Base-by-base conservation (phyloP, 192 early-diverging fungal species). In the Coemansia sp. region DNA sequence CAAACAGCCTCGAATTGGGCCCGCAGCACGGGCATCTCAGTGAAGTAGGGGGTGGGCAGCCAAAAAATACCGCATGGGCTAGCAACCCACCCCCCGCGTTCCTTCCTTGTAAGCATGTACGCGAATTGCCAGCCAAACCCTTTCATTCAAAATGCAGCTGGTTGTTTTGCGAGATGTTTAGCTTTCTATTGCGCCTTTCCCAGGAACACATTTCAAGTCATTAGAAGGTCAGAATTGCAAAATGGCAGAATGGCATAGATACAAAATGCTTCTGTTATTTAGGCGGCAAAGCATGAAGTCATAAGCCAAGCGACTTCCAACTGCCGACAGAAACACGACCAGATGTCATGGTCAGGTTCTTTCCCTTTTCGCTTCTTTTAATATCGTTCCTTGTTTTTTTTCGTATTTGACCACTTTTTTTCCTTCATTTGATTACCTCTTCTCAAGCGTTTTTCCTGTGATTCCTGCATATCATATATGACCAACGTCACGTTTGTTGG, bases 381-480 rank as follows among this genome's bases (percentile, higher is more conserved):
- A 48, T 15, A 48, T 48, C 12, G 11, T 48, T 48, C n/a, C 47
- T 48, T 48, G 11, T n/a, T 40, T 16, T 11, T 40, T 15, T 38
- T 58, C 5, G 2, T 53, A 7, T 53, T 7, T 15, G 44, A 45
- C 21, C 19, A 32, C 32, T 4, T 2, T 1, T 1, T 32, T 32
- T 19, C 19, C 23, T 11, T 1, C 50, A 23, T 23, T 21, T 6
- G 18, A 53, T 53, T 2, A 6, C 50, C 9, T 19, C 18, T 12
- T 53, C 50, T 53, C 19, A 26, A 53, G 63, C 23, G 10, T 32
- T 19, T 56, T 4, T 32, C 32, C 32, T 70, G 61, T 38, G 56
- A 60, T 71, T 40, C 70, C 49, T 72, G 71, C 65, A 67, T 57
- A 48, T 50, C 54, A 32, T 66, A 61, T 67, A 73, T 73, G 67